Evolutionary conservation across 148 eudicot species (phyloP), one percentile per base, ranked within the genome.

Genomic region (Rhododendron griersonianum): DNA sequence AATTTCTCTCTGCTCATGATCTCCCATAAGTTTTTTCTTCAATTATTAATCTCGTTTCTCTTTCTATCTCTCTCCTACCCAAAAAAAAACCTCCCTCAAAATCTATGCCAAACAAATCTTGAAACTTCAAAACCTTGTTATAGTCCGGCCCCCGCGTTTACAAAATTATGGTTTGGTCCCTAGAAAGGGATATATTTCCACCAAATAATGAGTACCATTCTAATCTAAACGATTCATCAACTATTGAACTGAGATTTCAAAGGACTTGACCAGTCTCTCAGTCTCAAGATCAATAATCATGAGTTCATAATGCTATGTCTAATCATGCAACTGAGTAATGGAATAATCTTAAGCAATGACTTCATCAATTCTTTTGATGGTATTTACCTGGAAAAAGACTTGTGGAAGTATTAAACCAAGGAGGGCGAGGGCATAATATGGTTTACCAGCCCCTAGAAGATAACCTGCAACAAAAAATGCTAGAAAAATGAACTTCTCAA

Each of bases 401-500:
- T 97, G 99, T 69, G 99, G 99, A 87, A 88, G 89, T 86, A 94
- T 91, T 82, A 94, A 89, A 41, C 96, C 98, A 18, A 94, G 87
- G 59, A 97, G 91, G 75, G 95, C 96, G 41, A 95, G 86, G 50
- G 99, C 98, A 50, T 93, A 94, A 79, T 91, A 97, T 1, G 95
- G 99, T 88, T 93, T 97, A 35, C 96, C 98, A 65, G 92, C 89
- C 28, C 96, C 98, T 80, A 97, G 89, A 79, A 97, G 99, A 88
- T 97, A 97, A 74, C 99, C 98, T 97, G 93, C 89, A 86, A 86
- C 50, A 47, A 85, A 80, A 19, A 76, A 83, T 3, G 50, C 37
- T 1, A 71, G 57, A 37, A 67, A 73, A 82, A 78, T 78, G 84
- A 67, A 45, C 33, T 82, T 67, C 35, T 5, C 74, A 65, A 65